phyloP scores from a whole-genome alignment of 2,329 filamentous ascomycete genomes.

The Arachnopeziza araneosa region DNA sequence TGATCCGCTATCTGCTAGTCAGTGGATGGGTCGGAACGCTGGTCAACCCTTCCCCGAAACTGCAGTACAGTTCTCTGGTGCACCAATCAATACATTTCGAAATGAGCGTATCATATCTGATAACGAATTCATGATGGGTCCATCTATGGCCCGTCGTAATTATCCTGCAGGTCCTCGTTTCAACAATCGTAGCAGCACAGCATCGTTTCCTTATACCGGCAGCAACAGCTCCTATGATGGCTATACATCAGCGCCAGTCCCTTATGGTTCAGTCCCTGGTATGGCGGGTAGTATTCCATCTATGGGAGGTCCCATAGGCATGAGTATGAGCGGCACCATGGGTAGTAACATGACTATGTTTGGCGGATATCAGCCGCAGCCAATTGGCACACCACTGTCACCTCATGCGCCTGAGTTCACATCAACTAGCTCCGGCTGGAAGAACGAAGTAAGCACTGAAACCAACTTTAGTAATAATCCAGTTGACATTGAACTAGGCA shows the following conservation, averaged over 20 bases:
- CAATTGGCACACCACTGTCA: constrained; percentile 61
- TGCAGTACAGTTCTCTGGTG: constrained; percentile 22
- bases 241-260: constrained; percentile 24
- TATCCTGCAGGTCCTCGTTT: constrained; percentile 23
- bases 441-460: constrained; percentile 28
- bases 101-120: constrained; percentile 27
- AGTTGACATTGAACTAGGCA: constrained; percentile 35
- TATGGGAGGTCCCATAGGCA: constrained; percentile 18
- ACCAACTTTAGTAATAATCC: constrained; percentile 16
- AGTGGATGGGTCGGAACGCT: constrained; percentile 42
- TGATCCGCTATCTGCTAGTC: constrained; percentile 34
- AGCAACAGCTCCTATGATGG: constrained; percentile 32
- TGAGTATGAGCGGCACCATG: constrained; percentile 18
- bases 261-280: constrained; percentile 26
- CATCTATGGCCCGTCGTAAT: constrained; percentile 22
- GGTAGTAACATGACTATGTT: constrained; percentile 23
- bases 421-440: constrained; percentile 37
- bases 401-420: constrained; percentile 72
- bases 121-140: constrained; percentile 25
- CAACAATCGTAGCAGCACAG: constrained; percentile 24
- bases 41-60: constrained; percentile 28
- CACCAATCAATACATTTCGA: constrained; percentile 24
- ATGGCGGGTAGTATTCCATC: constrained; percentile 19
- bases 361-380: constrained; percentile 42
- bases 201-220: constrained; percentile 28